Evolutionary conservation across 441 rosid species (phyloP).

Genomic region (Aquilaria agallochum): DNA sequence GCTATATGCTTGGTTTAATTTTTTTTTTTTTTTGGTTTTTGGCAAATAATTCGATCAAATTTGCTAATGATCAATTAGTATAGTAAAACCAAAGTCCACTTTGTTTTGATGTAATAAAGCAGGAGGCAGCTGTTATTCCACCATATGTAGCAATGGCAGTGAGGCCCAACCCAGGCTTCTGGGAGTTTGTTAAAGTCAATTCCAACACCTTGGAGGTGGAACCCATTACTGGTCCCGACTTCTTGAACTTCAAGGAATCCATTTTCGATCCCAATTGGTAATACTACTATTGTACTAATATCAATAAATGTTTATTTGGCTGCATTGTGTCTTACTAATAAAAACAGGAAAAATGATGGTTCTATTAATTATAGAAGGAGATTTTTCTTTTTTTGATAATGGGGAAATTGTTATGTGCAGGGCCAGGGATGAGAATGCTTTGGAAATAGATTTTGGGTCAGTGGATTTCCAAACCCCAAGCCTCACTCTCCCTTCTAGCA

Average conservation of each 20-base stretch:
- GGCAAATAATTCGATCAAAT: no score
- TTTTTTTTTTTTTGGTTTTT: no score
- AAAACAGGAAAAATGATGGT: no score
- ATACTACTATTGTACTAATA: neutral
- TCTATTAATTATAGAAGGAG: no score
- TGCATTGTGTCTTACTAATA: no score
- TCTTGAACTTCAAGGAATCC: conserved; percentile 70
- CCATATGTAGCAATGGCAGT: conserved; percentile 77
- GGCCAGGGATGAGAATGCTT: conserved; percentile 73
- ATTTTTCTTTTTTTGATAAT: no score
- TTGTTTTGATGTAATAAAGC: conserved; percentile 13
- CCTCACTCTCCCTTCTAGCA: conserved; percentile 65
- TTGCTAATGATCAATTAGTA: neutral
- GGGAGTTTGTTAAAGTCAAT: conserved; percentile 83
- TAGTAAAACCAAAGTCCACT: neutral
- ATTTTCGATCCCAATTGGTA: conserved; percentile 78
- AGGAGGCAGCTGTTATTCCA: conserved; percentile 89
- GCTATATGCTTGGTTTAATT: no score
- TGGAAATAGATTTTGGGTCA: conserved; percentile 83
- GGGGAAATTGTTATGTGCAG: conserved; percentile 29
- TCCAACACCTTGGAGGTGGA: conserved; percentile 53
- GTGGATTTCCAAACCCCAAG: conserved; percentile 61
- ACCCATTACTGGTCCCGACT: conserved; percentile 52
- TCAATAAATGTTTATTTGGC: no score
- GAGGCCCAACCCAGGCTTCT: conserved; percentile 81